Conservation (phyloP, 192 early-diverging fungal species). For the Diversispora eburnea region DNA sequence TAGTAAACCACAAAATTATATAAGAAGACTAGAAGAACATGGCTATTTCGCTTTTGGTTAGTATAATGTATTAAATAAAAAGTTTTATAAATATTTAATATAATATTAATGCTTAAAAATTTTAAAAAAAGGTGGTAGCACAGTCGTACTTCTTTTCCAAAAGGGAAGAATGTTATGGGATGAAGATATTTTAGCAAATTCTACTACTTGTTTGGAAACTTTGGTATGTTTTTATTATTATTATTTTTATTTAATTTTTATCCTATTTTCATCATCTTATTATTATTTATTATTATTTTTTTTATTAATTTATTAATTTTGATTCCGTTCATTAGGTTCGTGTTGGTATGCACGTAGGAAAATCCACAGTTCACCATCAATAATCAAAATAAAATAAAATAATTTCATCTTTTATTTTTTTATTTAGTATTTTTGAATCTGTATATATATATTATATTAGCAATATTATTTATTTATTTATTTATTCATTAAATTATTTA, state of each 20-base stretch:
- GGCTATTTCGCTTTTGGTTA: slow-evolving; percentile 76
- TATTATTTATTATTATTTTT: background rate
- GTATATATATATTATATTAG: too few species aligned
- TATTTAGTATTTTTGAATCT: too few species aligned
- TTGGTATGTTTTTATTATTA: slow-evolving; percentile 42
- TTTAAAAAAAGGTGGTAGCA: slow-evolving; percentile 52
- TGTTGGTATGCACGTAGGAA: slow-evolving; percentile 9
- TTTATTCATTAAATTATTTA: too few species aligned
- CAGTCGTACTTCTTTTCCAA: slow-evolving; percentile 65
- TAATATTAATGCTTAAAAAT: background rate
- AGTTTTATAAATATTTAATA: background rate
- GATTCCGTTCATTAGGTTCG: slow-evolving; percentile 2
- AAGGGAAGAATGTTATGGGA: slow-evolving; percentile 61
- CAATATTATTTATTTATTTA: too few species aligned
- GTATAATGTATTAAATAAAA: background rate
- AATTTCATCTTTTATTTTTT: too few species aligned
- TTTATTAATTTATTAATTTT: background rate
- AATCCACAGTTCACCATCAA: too few species aligned
- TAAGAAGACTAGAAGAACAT: slow-evolving; percentile 69
- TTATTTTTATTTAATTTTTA: too few species aligned
- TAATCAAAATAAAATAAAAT: too few species aligned
- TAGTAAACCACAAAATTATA: slow-evolving; percentile 29
- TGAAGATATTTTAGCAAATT: slow-evolving; percentile 63
- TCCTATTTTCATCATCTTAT: background rate
- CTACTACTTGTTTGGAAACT: slow-evolving; percentile 64